Base-by-base conservation (phyloP, 2,329 filamentous ascomycete genomes). In the Diatrype stigma region DNA sequence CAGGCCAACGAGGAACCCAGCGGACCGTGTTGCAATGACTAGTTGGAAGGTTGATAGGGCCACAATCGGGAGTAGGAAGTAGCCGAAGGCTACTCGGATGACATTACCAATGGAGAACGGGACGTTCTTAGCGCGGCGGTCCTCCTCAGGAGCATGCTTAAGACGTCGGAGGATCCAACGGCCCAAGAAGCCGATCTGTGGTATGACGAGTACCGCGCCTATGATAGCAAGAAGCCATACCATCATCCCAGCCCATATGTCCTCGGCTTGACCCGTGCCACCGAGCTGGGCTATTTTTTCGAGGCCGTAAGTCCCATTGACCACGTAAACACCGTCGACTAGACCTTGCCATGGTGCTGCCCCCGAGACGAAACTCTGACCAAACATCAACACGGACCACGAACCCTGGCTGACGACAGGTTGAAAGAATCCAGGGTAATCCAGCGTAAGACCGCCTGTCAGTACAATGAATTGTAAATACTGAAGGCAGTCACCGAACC, bases 201-300 rank as follows among this genome's bases (percentile, higher is more conserved):
- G 85, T 19, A 93, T 68, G 21, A 87, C 67, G 19, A 90, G 76
- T 12, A 89, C 80, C 47, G 74, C 76, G 37, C 71, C 84, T 52
- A 95, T 80, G 55, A 96, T 87, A 55, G 86, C 86, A 10, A 93
- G 77, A 17, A 97, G 79, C 86, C 91, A 97, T 42, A 96, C 77
- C 64, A 94, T 90, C 86, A 96, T 94, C 56, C 90, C 90, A 1
- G 90, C 87, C 94, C 94, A 99, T 19, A 96, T 82, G 66, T 99
- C 94, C 53, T 84, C 75, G 12, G 82, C 80, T 22, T 82, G 75
- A 23, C 79, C 77, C 81, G 97, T 88, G 32, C 94, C 94, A 37
- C 94, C 82, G 48, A 94, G 78, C 66, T 96, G 90, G 40, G 87
- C 86, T 60, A 94, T 78, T 45, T 80, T 78, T 55, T 94, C 85